These are phyloP conservation scores for Voacanga thouarsii DNA, from an alignment of 257 asterid species.

Conservation along the genomic window DNA sequence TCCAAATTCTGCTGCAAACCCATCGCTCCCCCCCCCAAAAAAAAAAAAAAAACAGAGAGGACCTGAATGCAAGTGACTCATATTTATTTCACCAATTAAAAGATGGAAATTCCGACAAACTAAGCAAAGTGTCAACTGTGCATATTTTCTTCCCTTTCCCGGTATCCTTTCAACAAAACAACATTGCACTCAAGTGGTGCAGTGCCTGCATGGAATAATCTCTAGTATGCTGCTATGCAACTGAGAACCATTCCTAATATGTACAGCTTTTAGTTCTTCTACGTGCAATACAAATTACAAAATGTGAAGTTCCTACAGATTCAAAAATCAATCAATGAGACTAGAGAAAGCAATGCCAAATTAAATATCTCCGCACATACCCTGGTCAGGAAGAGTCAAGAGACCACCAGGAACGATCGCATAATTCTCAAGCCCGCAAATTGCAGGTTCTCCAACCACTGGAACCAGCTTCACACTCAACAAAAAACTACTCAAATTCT, in stretches of 20 bases:
- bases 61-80: neutral
- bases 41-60: neutral
- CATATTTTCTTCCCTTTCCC: neutral
- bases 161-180: constrained; percentile 4
- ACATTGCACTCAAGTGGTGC: neutral
- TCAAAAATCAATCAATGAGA: neutral
- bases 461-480: constrained; percentile 70
- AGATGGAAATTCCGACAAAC: neutral
- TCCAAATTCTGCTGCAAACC: neutral
- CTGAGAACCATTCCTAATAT: neutral
- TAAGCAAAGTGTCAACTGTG: neutral
- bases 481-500: constrained; percentile 59
- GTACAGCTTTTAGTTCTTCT: neutral
- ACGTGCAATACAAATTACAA: neutral
- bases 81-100: neutral
- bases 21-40: neutral
- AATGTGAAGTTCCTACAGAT: neutral
- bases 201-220: neutral
- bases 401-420: constrained; percentile 85
- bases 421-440: constrained; percentile 93
- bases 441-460: constrained; percentile 64
- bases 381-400: constrained; percentile 74
- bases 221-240: neutral
- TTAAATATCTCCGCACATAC: constrained; percentile 25
- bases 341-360: neutral